Evolutionary conservation across 148 eudicot genomes (phyloP), one percentile per base, ranked within the genome.

Genomic region (Heliamphora exappendiculata): DNA sequence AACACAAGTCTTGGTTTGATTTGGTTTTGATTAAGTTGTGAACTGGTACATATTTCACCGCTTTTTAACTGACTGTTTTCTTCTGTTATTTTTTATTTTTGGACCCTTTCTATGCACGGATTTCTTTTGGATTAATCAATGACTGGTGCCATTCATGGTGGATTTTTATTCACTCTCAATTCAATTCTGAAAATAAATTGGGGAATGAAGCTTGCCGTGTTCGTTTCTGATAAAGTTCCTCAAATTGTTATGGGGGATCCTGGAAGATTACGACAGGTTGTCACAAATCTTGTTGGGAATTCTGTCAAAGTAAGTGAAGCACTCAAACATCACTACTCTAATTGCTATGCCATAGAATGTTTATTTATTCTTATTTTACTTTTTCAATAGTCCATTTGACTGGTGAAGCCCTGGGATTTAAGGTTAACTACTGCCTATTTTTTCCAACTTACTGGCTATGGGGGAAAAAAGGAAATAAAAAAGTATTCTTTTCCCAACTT

Each of bases 251-350:
- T 88, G 78, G 94, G 94, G n/a, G 94, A 90, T 75, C 91, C 94
- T 1, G 91, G 94, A 79, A 79, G 94, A 62, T 88, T 90, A 79
- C 80, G 91, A 22, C 94, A 90, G 68, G 91, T 90, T 53, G 82
- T 90, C 28, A 88, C 90, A 58, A 90, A 88, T 81, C 91, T 90
- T 8, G 91, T 90, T 20, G 91, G 91, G 13, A 90, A 90, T 80
- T 90, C 94, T 6, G 87, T 90, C 78, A 90, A 90, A 86, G 93
- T 90, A 78, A 83, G 93, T 80, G 55, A 39, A 19, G 5, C 28
- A 24, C 44, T 60, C 72, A 53, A 45, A 13, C 37, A 20, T 49
- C 67, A 20, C 41, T 73, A 22, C 19, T 17, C 57, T 68, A 7
- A 19, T 66, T 1, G 34, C 24, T 26, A 29, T 41, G 39, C 33